Conservation (phyloP, 192 early-diverging fungal genomes). For the Backusella tuberculispora region DNA sequence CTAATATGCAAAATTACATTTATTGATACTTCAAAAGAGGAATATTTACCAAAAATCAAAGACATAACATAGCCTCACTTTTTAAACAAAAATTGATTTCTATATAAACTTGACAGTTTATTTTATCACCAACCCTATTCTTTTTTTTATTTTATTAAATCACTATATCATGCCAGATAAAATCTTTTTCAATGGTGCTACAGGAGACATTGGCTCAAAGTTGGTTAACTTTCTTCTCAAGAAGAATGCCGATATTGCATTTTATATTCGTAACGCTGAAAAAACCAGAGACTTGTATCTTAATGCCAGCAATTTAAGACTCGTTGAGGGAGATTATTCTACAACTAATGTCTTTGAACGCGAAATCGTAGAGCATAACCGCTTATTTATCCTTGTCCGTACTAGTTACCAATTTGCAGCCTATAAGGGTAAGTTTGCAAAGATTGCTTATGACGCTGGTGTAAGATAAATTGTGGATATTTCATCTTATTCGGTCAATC, state of each 20-base stretch:
- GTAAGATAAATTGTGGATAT: constrained; percentile 35
- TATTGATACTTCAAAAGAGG: no score
- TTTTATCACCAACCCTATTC: no score
- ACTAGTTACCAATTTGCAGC: neutral
- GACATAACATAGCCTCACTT: no score
- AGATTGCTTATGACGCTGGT: constrained; percentile 25
- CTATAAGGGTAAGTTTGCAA: constrained; percentile 8
- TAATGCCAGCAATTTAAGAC: neutral
- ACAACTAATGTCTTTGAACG: neutral
- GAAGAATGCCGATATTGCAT: constrained; percentile 4
- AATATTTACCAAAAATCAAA: no score
- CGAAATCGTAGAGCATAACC: constrained; percentile 16
- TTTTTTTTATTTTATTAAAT: neutral
- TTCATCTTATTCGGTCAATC: constrained; percentile 11
- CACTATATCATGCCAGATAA: constrained; percentile 11
- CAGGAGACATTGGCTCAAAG: constrained; percentile 29
- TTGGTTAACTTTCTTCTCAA: constrained; percentile 18
- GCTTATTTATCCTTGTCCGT: constrained; percentile 17
- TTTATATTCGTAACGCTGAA: constrained; percentile 17
- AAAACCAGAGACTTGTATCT: constrained; percentile 13
- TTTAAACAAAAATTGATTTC: neutral
- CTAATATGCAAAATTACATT: no score
- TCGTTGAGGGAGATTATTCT: constrained; percentile 26
- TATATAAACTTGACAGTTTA: no score
- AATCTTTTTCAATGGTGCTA: constrained; percentile 28